Base-by-base conservation (phyloP, 2,329 filamentous ascomycete genomes). In the Botrytis aclada region DNA sequence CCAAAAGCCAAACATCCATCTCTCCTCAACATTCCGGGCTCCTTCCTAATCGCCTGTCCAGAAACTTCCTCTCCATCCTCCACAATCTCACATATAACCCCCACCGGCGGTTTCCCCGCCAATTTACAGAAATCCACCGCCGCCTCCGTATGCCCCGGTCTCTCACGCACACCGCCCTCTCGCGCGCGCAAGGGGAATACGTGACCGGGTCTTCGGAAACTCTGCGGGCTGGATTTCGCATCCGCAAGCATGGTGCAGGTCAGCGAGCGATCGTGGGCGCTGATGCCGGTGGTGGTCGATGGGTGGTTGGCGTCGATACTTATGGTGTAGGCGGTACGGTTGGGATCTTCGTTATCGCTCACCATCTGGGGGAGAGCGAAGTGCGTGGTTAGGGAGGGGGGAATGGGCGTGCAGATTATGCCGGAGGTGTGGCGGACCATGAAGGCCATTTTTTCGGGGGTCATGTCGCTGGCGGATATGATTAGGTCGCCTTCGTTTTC, bases 401-500 rank as follows among this genome's bases (percentile, higher is more conserved):
- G 86, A 74, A 98, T 87, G 25, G 96, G 95, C 0, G 92, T 93
- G 89, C 96, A 98, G 84, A 99, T 91, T 80, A 95, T 90, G 81
- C 96, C 96, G 5, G 93, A 94, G 56, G 93, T 92, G 86, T 97
- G 90, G 80, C 94, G 93, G 82, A 99, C 89, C 88, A 99, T 91
- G 86, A 98, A 99, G 79, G 94, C 93, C 90, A 97, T 97, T 84
- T 98, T 95, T 77, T 93, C 88, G 37, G 94, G 87, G 14, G 95
- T 97, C 76, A 98, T 85, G 79, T 92, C 88, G 77, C 94, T 86
- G 75, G 94, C 95, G 77, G 96, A 93, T 81, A 98, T 97, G 83
- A 98, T 98, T 66, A 99, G 89, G 84, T 99, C 96, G 83, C 95
- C 96, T 87, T 99, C 96, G 83, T 99, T 99, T 83, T 99, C 96